Evolutionary conservation across 371 early-diverging fungal species (phyloP).

Genomic region (Apophysomyces variabilis): DNA sequence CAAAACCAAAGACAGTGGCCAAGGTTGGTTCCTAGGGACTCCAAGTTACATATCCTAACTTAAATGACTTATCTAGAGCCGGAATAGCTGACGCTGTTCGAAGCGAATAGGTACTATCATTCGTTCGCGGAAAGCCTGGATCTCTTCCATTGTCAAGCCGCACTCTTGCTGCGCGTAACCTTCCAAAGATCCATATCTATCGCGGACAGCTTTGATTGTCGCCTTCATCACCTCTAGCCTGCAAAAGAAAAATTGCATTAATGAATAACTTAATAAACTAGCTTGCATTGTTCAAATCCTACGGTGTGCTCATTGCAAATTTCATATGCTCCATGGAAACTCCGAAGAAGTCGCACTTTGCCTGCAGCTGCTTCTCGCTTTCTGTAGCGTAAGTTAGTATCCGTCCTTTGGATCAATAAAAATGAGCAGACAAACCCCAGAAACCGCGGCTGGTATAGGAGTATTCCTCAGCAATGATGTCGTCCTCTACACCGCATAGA

Average conservation of each 20-base stretch:
- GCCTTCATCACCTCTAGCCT: slow-evolving; percentile 34
- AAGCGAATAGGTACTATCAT: slow-evolving; percentile 41
- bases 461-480: slow-evolving; percentile 76
- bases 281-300: neutral
- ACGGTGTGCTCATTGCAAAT: slow-evolving; percentile 23
- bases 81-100: slow-evolving; percentile 43
- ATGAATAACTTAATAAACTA: too few species aligned
- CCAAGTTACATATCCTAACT: too few species aligned
- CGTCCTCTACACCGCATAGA: slow-evolving; percentile 73
- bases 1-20: too few species aligned
- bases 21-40: too few species aligned
- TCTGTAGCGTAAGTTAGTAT: neutral
- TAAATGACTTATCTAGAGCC: slow-evolving; percentile 19
- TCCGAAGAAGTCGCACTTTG: slow-evolving; percentile 9
- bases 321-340: slow-evolving; percentile 18
- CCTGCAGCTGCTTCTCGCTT: slow-evolving; percentile 15
- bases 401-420: neutral
- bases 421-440: slow-evolving; percentile 27
- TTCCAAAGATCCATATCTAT: slow-evolving; percentile 40
- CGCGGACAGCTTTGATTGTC: slow-evolving; percentile 24
- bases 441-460: slow-evolving; percentile 45
- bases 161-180: slow-evolving; percentile 32
- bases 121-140: slow-evolving; percentile 26
- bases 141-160: slow-evolving; percentile 25
- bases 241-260: neutral